These are phyloP conservation scores for Rhodotorula glutinis DNA, from an alignment of 1,284 basidiomycete genomes.

Conservation along the genomic window DNA sequence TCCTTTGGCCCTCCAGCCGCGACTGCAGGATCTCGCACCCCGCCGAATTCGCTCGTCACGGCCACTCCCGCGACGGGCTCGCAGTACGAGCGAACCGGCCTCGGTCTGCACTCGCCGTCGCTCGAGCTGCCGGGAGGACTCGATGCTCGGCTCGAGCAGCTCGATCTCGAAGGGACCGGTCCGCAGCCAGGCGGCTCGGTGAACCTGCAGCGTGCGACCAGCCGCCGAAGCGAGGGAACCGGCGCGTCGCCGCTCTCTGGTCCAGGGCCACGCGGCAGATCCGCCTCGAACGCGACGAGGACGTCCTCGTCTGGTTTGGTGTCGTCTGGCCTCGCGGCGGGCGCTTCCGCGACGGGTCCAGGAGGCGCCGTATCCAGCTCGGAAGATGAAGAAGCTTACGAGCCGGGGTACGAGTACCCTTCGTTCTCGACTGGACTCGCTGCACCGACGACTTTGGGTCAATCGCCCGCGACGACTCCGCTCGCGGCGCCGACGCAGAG, in stretches of 20 bases:
- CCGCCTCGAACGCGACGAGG: neutral
- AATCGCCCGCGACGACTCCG: too few relatives aligned
- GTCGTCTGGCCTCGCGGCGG: too few relatives aligned
- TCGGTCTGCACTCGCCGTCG: neutral
- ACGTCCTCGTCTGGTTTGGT: neutral
- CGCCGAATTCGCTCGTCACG: slow-evolving; percentile 5
- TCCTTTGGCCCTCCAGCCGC: neutral
- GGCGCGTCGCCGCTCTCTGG: neutral
- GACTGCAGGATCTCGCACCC: neutral
- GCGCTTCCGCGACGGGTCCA: neutral
- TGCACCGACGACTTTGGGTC: slow-evolving; percentile 1
- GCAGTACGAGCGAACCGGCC: neutral
- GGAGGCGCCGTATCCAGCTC: slow-evolving; percentile 48
- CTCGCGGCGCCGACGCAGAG: neutral
- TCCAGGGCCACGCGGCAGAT: neutral
- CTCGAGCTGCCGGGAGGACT: neutral
- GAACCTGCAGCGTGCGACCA: neutral
- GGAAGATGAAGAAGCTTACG: slow-evolving; percentile 42
- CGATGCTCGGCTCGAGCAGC: slow-evolving; percentile 2
- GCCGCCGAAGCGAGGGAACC: neutral
- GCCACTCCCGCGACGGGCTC: neutral
- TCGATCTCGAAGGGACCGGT: neutral
- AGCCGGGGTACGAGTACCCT: slow-evolving; percentile 11
- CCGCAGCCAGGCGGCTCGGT: neutral
- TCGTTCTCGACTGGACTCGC: neutral